Evolutionary conservation across 306 rosid species (phyloP).

Genomic region (Acacia crassicarpa): DNA sequence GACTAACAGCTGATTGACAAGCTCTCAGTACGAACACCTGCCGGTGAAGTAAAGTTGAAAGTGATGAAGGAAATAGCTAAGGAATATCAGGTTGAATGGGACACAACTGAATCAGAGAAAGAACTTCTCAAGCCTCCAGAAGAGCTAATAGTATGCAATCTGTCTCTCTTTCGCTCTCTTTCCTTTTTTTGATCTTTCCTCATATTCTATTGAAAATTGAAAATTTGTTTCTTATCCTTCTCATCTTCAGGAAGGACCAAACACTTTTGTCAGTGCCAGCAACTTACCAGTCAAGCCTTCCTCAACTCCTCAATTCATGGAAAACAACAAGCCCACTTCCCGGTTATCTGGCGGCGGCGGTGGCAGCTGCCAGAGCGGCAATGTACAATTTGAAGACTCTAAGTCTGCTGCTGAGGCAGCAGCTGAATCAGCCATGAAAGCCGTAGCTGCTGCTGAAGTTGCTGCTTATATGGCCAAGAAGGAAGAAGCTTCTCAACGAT

Average conservation of each 20-base stretch:
- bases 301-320: slow-evolving; percentile 34
- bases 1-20: slow-evolving; percentile 79
- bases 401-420: slow-evolving; percentile 90
- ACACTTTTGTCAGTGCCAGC: slow-evolving; percentile 64
- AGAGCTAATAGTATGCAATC: slow-evolving; percentile 65
- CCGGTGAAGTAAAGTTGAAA: slow-evolving; percentile 75
- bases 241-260: slow-evolving; percentile 72
- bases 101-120: slow-evolving; percentile 72
- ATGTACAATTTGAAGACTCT: slow-evolving; percentile 51
- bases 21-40: slow-evolving; percentile 90
- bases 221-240: slow-evolving; percentile 1
- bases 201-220: not conserved
- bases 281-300: slow-evolving; percentile 57
- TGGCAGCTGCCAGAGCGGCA: slow-evolving; percentile 33
- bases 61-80: slow-evolving; percentile 91
- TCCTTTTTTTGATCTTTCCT: slow-evolving; percentile 5
- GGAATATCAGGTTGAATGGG: slow-evolving; percentile 89
- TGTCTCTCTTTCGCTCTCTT: slow-evolving; percentile 12
- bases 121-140: slow-evolving; percentile 91
- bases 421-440: slow-evolving; percentile 80
- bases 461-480: slow-evolving; percentile 88
- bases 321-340: slow-evolving; percentile 32
- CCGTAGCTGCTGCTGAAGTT: slow-evolving; percentile 91
- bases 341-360: slow-evolving; percentile 37
- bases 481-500: slow-evolving; percentile 43